A percentile compares a stretch with the other conserved stretches of the same genome.
These are phyloP conservation scores for Filobasidium uniguttulatum DNA, from an alignment of 1,284 basidiomycete genomes.

Conservation along the genomic window DNA sequence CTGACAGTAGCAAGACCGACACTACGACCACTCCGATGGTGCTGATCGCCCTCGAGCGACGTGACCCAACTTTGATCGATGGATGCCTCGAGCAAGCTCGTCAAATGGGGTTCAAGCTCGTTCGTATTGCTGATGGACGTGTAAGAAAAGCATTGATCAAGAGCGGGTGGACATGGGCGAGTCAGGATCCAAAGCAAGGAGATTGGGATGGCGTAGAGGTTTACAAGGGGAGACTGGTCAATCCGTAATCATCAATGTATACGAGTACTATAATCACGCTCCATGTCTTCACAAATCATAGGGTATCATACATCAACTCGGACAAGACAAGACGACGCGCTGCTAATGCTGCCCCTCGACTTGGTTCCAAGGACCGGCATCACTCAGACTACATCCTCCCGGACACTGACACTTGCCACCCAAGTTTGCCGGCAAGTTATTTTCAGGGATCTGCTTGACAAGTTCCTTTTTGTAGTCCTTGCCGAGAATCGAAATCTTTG, in stretches of 20 bases:
- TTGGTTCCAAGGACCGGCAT: constrained; percentile 84
- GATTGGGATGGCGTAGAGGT: constrained; percentile 35
- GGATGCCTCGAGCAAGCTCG: constrained; percentile 44
- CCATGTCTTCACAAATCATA: too few relatives aligned
- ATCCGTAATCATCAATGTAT: too few relatives aligned
- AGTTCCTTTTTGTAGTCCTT: constrained; percentile 50
- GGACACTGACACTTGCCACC: constrained; percentile 69
- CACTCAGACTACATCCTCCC: constrained; percentile 73
- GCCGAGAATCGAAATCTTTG: constrained; percentile 78
- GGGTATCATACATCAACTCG: too few relatives aligned
- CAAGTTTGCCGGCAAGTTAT: constrained; percentile 71
- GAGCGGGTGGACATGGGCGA: constrained; percentile 36
- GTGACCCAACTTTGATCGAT: constrained; percentile 56
- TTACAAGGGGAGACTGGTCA: constrained; percentile 26
- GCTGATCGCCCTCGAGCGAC: constrained; percentile 60
- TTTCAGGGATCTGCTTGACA: constrained; percentile 62
- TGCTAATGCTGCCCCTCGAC: too few relatives aligned
- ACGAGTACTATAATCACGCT: too few relatives aligned
- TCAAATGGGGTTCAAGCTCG: constrained; percentile 43
- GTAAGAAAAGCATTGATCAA: constrained; percentile 51
- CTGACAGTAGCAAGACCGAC: constrained; percentile 10
- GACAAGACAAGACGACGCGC: too few relatives aligned
- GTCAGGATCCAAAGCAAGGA: constrained; percentile 10
- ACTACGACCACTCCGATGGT: too few relatives aligned
- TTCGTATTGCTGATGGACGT: constrained; percentile 49